Percentiles rank a stretch among this genome's conserved stretches.
phyloP scores from a whole-genome alignment of 768 basidiomycete genomes.

The Boletus sp. region DNA sequence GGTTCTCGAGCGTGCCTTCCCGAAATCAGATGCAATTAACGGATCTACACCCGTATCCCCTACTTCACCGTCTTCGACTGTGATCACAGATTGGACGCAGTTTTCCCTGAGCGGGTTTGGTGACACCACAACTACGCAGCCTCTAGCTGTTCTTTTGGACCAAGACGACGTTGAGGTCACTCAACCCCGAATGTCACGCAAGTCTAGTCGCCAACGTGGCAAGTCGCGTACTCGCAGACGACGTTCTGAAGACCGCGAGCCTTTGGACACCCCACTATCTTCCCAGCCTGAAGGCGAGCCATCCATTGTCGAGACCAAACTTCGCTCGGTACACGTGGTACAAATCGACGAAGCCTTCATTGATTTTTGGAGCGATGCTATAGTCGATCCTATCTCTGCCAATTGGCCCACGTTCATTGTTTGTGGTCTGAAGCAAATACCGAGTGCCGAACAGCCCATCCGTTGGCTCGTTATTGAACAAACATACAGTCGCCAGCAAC shows the following conservation, averaged over 20 bases:
- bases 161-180: slow-evolving; percentile 64
- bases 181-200: slow-evolving; percentile 34
- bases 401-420: slow-evolving; percentile 70
- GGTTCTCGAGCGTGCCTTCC: slow-evolving; percentile 22
- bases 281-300: slow-evolving; percentile 20
- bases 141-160: slow-evolving; percentile 57
- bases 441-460: slow-evolving; percentile 31
- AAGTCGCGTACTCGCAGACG: slow-evolving; percentile 27
- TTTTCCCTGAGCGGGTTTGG: slow-evolving; percentile 69
- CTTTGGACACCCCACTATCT: slow-evolving; percentile 10
- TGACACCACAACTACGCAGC: slow-evolving; percentile 31
- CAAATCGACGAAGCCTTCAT: slow-evolving; percentile 79
- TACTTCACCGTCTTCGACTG: slow-evolving; percentile 29
- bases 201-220: slow-evolving; percentile 34
- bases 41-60: slow-evolving; percentile 29
- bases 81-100: slow-evolving; percentile 57
- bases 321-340: slow-evolving; percentile 42
- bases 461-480: slow-evolving; percentile 75
- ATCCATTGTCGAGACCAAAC: slow-evolving; percentile 34
- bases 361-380: slow-evolving; percentile 78
- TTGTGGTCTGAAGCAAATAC: slow-evolving; percentile 56
- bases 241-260: slow-evolving; percentile 20
- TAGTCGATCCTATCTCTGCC: slow-evolving; percentile 64
- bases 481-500: slow-evolving; percentile 41
- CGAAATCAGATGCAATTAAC: slow-evolving; percentile 12